phyloP scores from a whole-genome alignment of 2,329 filamentous ascomycete species.

The Rutstroemia sp. region DNA sequence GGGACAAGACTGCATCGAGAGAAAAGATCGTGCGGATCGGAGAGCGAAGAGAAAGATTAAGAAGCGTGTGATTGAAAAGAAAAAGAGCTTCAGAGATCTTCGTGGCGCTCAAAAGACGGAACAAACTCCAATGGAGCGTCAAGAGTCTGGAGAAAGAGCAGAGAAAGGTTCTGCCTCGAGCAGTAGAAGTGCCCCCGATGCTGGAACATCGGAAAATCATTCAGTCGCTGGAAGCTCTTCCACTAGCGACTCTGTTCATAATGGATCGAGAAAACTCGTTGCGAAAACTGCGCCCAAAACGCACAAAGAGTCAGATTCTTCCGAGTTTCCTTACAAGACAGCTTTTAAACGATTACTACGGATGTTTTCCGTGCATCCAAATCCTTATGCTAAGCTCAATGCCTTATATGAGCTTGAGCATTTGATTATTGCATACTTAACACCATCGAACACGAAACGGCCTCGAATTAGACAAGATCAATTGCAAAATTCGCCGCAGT shows the following conservation, averaged over 20 bases:
- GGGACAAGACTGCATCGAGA: conserved; percentile 57
- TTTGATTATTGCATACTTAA: conserved; percentile 70
- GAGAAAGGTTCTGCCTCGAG: conserved; percentile 20
- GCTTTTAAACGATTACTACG: conserved; percentile 74
- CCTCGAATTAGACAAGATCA: conserved; percentile 24
- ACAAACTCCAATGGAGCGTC: conserved; percentile 19
- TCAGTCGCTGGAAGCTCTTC: conserved; percentile 25
- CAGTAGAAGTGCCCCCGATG: conserved; percentile 18
- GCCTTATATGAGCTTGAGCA: conserved; percentile 77
- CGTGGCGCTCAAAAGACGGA: conserved; percentile 40
- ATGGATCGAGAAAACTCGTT: conserved; percentile 16
- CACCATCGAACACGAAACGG: conserved; percentile 38
- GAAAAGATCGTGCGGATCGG: conserved; percentile 40
- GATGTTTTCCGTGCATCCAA: conserved; percentile 84
- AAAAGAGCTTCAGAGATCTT: conserved; percentile 61
- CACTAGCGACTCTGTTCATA: conserved; percentile 19
- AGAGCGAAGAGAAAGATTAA: conserved; percentile 38
- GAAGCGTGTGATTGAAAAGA: conserved; percentile 50
- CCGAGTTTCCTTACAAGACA: conserved; percentile 70
- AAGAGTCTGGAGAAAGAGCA: conserved; percentile 18
- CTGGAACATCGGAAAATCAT: conserved; percentile 16
- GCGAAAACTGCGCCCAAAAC: neutral
- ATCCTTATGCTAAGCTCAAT: conserved; percentile 78
- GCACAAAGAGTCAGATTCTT: conserved; percentile 25
- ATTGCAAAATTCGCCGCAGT: conserved; percentile 39